Conservation (phyloP, 805 yeast genomes). For the Candida yuanshanica region DNA sequence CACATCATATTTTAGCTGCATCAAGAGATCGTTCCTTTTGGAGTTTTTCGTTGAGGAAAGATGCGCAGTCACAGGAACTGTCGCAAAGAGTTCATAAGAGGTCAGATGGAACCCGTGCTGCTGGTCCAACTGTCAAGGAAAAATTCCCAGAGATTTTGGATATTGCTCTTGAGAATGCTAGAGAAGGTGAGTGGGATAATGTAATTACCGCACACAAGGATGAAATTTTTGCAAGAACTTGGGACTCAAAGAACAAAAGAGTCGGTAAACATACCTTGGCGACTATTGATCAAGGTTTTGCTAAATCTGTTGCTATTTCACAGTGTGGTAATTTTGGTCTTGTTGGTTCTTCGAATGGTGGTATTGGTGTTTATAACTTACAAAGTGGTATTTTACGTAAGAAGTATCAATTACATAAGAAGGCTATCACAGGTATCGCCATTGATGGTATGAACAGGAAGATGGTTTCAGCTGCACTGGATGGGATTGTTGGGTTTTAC, state of each 20-base stretch:
- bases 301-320: slow-evolving; percentile 71
- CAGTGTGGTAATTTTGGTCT: slow-evolving; percentile 94
- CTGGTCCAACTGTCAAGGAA: slow-evolving; percentile 54
- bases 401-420: slow-evolving; percentile 62
- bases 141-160: slow-evolving; percentile 73
- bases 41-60: slow-evolving; percentile 90
- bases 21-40: slow-evolving; percentile 84
- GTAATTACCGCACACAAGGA: slow-evolving; percentile 83
- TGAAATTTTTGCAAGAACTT: slow-evolving; percentile 79
- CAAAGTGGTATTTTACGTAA: slow-evolving; percentile 86
- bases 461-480: slow-evolving; percentile 83
- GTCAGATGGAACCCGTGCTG: slow-evolving; percentile 42
- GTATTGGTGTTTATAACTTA: slow-evolving; percentile 78
- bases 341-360: slow-evolving; percentile 84
- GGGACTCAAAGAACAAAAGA: slow-evolving; percentile 77
- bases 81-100: slow-evolving; percentile 64
- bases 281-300: slow-evolving; percentile 75
- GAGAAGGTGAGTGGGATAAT: slow-evolving; percentile 92
- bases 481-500: slow-evolving; percentile 83
- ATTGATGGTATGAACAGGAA: slow-evolving; percentile 86
- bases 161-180: slow-evolving; percentile 65
- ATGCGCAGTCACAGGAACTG: slow-evolving; percentile 91
- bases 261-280: slow-evolving; percentile 67
- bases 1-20: slow-evolving; percentile 83
- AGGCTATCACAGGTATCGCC: slow-evolving; percentile 82